phyloP scores from a whole-genome alignment of 2,329 filamentous ascomycete species.

The Epichloe gansuensis region DNA sequence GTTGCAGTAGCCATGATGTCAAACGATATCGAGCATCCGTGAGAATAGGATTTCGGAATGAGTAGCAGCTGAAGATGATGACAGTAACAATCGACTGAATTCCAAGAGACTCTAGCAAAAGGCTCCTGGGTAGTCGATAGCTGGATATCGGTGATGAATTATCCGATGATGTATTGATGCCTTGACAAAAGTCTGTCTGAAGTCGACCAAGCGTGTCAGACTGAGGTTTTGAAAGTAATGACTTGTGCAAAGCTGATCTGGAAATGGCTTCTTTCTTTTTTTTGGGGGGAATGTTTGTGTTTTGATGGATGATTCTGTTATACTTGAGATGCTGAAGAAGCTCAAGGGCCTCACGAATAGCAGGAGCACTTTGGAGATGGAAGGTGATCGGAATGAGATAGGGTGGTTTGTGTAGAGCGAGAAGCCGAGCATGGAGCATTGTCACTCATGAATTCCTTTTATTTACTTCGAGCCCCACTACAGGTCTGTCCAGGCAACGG shows the following conservation, averaged over 20 bases:
- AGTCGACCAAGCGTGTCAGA: constrained; percentile 26
- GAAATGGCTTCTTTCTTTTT: background rate
- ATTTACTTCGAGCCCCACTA: constrained; percentile 31
- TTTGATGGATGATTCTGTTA: constrained; percentile 8
- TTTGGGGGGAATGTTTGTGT: background rate
- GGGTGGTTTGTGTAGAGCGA: constrained; percentile 14
- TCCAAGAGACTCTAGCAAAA: constrained; percentile 49
- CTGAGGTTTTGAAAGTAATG: constrained; percentile 23
- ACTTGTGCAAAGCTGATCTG: constrained; percentile 27
- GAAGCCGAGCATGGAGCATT: constrained; percentile 9
- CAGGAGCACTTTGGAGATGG: constrained; percentile 1
- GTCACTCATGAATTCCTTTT: constrained; percentile 24
- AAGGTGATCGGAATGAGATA: constrained; percentile 10
- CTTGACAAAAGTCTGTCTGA: constrained; percentile 27
- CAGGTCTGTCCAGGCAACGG: constrained; percentile 24
- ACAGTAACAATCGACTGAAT: constrained; percentile 34
- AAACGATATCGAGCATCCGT: constrained; percentile 12
- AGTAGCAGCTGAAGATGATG: constrained; percentile 31
- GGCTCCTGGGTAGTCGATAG: constrained; percentile 42
- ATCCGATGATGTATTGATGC: constrained; percentile 34
- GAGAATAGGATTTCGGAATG: constrained; percentile 21
- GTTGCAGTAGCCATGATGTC: constrained; percentile 64
- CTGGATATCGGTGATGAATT: constrained; percentile 25
- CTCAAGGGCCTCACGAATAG: constrained; percentile 5
- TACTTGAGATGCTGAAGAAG: constrained; percentile 11